These are phyloP conservation scores for Blastocrithidia nonstop DNA, from an alignment of 208 protist genomes.

Conservation along the genomic window DNA sequence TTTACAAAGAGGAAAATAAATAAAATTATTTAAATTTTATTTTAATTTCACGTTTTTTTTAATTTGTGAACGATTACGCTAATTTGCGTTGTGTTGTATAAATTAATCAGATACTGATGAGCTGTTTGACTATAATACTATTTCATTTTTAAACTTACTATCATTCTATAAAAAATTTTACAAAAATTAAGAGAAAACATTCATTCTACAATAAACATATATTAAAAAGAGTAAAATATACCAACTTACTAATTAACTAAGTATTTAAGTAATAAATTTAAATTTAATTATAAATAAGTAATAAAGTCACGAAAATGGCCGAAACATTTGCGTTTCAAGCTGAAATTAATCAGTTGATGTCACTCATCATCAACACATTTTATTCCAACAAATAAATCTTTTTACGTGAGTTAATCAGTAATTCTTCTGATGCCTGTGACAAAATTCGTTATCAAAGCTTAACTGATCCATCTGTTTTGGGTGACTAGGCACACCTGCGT, in stretches of 20 bases:
- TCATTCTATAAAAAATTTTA: neutral
- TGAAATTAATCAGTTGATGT: conserved; percentile 94
- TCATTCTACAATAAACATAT: neutral
- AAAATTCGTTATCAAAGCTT: conserved; percentile 98
- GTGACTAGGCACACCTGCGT: conserved; percentile 73
- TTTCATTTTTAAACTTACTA: neutral
- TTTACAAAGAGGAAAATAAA: no score
- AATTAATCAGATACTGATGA: no score
- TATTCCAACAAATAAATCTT: conserved; percentile 99
- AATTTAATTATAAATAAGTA: no score
- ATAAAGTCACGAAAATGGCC: neutral
- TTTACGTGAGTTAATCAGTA: conserved; percentile 99
- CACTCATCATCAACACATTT: conserved; percentile 98
- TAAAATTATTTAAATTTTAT: no score
- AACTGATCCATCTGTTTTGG: conserved; percentile 73
- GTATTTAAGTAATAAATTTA: neutral
- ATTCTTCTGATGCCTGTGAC: conserved; percentile 98
- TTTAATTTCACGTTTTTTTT: no score
- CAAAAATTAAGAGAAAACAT: neutral
- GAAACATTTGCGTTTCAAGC: conserved; percentile 82
- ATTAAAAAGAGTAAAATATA: neutral
- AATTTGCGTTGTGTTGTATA: no score
- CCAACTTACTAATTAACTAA: neutral
- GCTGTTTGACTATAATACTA: neutral
- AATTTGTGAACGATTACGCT: no score